These are phyloP conservation scores for Drechmeria coniospora DNA, from an alignment of 2,329 filamentous ascomycete species.

Conservation along the genomic window DNA sequence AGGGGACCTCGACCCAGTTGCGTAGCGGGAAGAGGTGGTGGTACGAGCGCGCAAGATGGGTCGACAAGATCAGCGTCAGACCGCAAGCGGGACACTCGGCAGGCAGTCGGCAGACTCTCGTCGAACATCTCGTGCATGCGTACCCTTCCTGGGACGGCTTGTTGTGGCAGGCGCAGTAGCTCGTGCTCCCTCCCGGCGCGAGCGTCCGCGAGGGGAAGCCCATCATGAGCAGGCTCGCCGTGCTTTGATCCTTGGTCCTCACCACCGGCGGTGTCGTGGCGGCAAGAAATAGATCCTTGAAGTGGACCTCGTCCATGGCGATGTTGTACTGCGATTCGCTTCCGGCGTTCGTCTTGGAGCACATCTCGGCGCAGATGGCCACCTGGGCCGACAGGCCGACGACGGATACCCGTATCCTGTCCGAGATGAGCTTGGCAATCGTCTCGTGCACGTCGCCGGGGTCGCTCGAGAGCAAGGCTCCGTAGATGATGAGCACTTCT, in stretches of 20 bases:
- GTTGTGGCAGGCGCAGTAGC: constrained; percentile 83
- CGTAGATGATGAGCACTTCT: constrained; percentile 84
- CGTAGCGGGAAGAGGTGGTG: constrained; percentile 82
- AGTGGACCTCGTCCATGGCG: constrained; percentile 62
- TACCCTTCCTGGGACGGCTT: constrained; percentile 73
- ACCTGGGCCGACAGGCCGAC: constrained; percentile 86
- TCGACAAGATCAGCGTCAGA: constrained; percentile 84
- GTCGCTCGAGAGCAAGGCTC: constrained; percentile 77
- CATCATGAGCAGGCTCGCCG: constrained; percentile 77
- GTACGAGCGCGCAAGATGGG: constrained; percentile 82
- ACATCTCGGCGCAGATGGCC: constrained; percentile 81
- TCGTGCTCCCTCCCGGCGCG: constrained; percentile 46
- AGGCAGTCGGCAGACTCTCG: constrained; percentile 80
- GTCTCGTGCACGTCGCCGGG: constrained; percentile 93
- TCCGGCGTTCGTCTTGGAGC: constrained; percentile 71
- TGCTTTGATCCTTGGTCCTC: constrained; percentile 42
- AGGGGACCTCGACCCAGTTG: constrained; percentile 84
- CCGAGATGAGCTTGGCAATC: constrained; percentile 59
- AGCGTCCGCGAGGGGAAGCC: constrained; percentile 83
- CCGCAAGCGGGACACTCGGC: constrained; percentile 84
- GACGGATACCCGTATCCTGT: constrained; percentile 75
- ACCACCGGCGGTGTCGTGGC: constrained; percentile 82
- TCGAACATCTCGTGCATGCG: constrained; percentile 72
- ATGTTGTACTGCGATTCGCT: constrained; percentile 66
- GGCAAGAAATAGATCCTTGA: constrained; percentile 74